Evolutionary conservation across 257 asterid species (phyloP).

Genomic region (Nicotiana noctiflora): DNA sequence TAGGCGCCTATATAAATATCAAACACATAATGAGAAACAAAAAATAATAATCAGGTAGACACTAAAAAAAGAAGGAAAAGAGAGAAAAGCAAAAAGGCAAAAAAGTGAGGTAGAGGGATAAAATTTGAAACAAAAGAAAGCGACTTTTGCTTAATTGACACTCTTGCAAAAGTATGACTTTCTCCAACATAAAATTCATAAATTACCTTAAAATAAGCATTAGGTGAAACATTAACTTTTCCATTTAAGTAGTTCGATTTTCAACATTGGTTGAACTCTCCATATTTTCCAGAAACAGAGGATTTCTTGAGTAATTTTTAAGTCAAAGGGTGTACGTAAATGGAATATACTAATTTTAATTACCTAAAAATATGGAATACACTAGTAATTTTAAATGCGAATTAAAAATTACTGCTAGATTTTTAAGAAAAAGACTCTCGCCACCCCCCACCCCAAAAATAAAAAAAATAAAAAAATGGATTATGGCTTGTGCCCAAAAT

Average conservation of each 20-base stretch:
- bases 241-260: conserved; percentile 5
- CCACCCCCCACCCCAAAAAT: background rate
- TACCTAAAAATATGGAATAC: background rate
- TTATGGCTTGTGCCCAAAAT: background rate
- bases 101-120: background rate
- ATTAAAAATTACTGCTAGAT: background rate
- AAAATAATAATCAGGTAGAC: no score
- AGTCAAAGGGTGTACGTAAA: background rate
- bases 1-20: no score
- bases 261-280: conserved; percentile 12
- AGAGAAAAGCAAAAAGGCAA: background rate
- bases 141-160: conserved; percentile 15
- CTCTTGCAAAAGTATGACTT: background rate
- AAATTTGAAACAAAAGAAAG: background rate
- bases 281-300: background rate
- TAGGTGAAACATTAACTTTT: conserved; percentile 11
- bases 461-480: background rate
- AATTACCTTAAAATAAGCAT: background rate
- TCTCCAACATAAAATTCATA: background rate
- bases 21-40: no score
- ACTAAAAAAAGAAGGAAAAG: no score
- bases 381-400: background rate
- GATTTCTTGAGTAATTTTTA: background rate
- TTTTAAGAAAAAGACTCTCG: background rate
- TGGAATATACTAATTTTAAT: background rate